Percentiles rank a stretch among this genome's conserved stretches.
Evolutionary conservation across 2,329 filamentous ascomycete genomes (phyloP).

Genomic region (Fusarium sp.): DNA sequence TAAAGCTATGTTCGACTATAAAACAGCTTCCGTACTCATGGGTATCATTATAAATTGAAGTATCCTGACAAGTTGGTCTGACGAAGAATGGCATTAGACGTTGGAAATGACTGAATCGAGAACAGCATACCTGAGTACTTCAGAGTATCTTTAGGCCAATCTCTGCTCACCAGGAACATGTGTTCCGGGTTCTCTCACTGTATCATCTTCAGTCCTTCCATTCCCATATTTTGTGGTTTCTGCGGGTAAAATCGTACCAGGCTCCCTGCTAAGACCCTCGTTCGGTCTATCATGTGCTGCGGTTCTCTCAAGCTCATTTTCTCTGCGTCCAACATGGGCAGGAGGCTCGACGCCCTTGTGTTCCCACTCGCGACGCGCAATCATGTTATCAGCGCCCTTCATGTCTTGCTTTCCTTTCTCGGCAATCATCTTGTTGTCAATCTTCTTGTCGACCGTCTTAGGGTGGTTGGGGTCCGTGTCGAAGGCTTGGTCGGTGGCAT

Average conservation of each 20-base stretch:
- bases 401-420: constrained; percentile 43
- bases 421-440: constrained; percentile 17
- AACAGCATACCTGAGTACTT: too few species aligned
- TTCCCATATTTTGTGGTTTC: constrained; percentile 24
- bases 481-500: constrained; percentile 41
- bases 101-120: rapidly evolving
- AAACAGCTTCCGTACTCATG: too few species aligned
- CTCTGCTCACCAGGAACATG: constrained; percentile 1
- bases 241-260: constrained; percentile 17
- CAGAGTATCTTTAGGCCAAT: neutral
- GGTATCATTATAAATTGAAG: neutral
- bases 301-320: constrained; percentile 2
- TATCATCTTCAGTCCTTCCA: constrained; percentile 1
- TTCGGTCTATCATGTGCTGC: constrained; percentile 6
- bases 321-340: constrained; percentile 1
- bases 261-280: constrained; percentile 20
- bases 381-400: constrained; percentile 28
- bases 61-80: neutral
- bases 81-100: neutral
- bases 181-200: neutral
- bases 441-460: neutral
- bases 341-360: constrained; percentile 23
- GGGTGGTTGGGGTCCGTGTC: constrained; percentile 36
- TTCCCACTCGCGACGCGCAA: constrained; percentile 40
- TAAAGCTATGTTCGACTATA: neutral